A percentile compares a stretch with the other conserved stretches of the same genome.
Conservation (phyloP, 176 grass and related monocot genomes). For the Pontederia paniculata region DNA sequence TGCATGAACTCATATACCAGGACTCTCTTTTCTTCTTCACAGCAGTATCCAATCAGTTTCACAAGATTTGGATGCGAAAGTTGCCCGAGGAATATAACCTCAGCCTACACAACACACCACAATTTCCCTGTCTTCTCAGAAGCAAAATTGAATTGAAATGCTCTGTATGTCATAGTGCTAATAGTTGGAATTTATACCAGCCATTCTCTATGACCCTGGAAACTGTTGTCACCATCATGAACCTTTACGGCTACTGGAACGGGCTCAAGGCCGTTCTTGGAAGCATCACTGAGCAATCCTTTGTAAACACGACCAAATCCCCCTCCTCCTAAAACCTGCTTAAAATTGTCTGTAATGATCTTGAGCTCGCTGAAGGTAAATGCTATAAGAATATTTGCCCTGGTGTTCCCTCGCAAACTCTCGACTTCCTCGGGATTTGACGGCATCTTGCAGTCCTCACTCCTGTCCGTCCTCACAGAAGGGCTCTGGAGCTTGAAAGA, state of each 20-base stretch:
- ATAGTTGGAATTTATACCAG: background rate
- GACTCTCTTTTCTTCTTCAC: slow-evolving; percentile 6
- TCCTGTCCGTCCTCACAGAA: background rate
- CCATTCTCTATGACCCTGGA: slow-evolving; percentile 19
- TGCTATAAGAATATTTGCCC: slow-evolving; percentile 1
- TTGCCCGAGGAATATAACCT: slow-evolving; percentile 21
- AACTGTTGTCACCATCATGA: slow-evolving; percentile 15
- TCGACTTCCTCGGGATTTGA: slow-evolving; percentile 16
- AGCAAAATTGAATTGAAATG: background rate
- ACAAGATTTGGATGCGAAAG: slow-evolving; percentile 22
- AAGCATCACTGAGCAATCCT: slow-evolving; percentile 9
- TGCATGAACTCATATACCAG: slow-evolving; percentile 17
- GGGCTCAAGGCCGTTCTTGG: slow-evolving; percentile 3
- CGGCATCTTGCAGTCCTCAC: slow-evolving; percentile 2
- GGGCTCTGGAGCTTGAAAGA: slow-evolving; percentile 1
- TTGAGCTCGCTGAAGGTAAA: slow-evolving; percentile 16
- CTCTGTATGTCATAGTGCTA: background rate
- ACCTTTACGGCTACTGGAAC: slow-evolving; percentile 17
- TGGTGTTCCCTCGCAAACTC: slow-evolving; percentile 1
- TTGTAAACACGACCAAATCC: slow-evolving; percentile 20
- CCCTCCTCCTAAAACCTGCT: slow-evolving; percentile 15
- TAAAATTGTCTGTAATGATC: slow-evolving; percentile 8
- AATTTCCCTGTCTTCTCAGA: background rate
- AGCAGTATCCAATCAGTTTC: slow-evolving; percentile 18
- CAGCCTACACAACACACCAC: background rate